Base-by-base conservation (phyloP, 306 rosid species). In the Arachis hypogaea region DNA sequence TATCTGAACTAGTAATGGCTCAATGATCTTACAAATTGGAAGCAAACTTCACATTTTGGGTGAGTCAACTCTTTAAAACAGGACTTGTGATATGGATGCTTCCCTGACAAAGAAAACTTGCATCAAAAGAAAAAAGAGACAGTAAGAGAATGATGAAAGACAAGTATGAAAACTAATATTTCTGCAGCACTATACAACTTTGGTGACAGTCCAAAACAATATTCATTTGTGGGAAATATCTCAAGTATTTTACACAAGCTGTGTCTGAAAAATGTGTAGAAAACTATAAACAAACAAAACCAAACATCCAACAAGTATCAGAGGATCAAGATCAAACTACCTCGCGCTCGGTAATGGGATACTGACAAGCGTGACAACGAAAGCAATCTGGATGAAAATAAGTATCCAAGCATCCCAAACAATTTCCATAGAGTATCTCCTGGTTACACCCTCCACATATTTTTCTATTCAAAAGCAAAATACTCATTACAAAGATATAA, bases 31-130 rank as follows among this genome's bases (percentile, higher is more conserved):
- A 95, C 99, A 86, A 86, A 95, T 78, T 88, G 96, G 81, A 82
- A 88, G 84, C 99, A 95, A 78, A 95, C 96, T 88, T 95, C 99
- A 66, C 99, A 95, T 77, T 86, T 95, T 40, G 99, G 99, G 67
- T 92, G 98, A 36, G 84, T 89, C 74, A 87, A 78, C 80, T 88
- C 99, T 84, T 92, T 92, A 77, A 90, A 92, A 75, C 99, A 95
- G 52, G 89, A 79, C 86, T 92, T 92, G 83, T 95, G 99, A 75
- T 95, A 95, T 28, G 97, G 99, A 82, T 87, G 77, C 89, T 78
- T 92, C 81, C 99, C 98, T 71, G 99, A 86, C 82, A 95, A 81
- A 63, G 98, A 92, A 85, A 92, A 92, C 99, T 95, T 56, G 78
- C 79, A 88, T 83, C 88, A 81, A 92, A 81, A 75, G 83, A 65